Evolutionary conservation across 2,329 filamentous ascomycete genomes (phyloP).

Genomic region (Juglanconis oblonga): DNA sequence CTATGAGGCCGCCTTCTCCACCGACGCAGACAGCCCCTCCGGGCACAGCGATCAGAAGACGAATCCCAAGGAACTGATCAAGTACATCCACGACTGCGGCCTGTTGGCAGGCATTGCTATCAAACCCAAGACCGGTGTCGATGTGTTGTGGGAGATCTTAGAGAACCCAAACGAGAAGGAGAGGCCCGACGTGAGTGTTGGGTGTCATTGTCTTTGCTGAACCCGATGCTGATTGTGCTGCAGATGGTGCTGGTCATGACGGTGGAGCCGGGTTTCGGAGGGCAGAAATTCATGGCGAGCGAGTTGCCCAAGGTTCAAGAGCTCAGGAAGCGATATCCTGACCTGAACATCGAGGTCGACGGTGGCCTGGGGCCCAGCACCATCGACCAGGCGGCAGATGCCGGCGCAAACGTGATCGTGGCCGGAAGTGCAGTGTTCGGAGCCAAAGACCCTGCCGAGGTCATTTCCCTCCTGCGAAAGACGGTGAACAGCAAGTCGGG

Average conservation of each 20-base stretch:
- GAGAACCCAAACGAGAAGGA: conserved; percentile 71
- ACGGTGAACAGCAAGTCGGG: conserved; percentile 64
- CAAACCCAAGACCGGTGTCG: conserved; percentile 86
- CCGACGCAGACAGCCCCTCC: conserved; percentile 77
- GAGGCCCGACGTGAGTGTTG: conserved; percentile 76
- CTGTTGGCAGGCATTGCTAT: conserved; percentile 93
- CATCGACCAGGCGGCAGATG: conserved; percentile 90
- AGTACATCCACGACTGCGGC: conserved; percentile 84
- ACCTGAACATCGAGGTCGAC: conserved; percentile 94
- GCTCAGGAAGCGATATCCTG: conserved; percentile 78
- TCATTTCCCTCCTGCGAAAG: conserved; percentile 77
- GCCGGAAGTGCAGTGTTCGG: conserved; percentile 95
- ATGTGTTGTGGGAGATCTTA: conserved; percentile 88
- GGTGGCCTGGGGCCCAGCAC: conserved; percentile 85
- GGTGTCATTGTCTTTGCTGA: neutral
- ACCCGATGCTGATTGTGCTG: neutral
- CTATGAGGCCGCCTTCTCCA: conserved; percentile 92
- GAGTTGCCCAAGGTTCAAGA: conserved; percentile 91
- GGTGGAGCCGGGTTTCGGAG: conserved; percentile 93
- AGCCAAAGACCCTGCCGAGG: conserved; percentile 80
- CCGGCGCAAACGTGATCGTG: conserved; percentile 96
- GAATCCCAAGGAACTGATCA: conserved; percentile 78
- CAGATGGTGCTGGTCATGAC: conserved; percentile 99
- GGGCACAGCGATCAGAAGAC: conserved; percentile 68
- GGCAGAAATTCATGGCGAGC: conserved; percentile 97